Base-by-base conservation (phyloP, 768 basidiomycete genomes). In the Auricularia sp. region DNA sequence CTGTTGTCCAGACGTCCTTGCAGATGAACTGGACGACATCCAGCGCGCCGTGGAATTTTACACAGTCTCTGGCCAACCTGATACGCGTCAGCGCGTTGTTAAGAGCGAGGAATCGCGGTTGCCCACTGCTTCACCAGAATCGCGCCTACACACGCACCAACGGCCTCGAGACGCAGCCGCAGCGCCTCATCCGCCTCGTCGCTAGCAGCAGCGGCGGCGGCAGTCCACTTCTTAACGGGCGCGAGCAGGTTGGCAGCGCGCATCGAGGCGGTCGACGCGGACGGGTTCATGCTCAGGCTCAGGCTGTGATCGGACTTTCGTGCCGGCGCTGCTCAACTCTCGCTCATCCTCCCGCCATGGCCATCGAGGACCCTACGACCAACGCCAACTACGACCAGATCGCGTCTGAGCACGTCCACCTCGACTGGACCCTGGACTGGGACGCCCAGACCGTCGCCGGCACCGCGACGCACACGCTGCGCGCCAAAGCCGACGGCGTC, bases 1-100 rank as follows among this genome's bases (percentile, higher is more conserved):
- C 89, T 24, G 88, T 85, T 0, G 85, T 79, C 92, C 94, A 98
- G 21, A 98, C 77, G 64, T 98, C 94, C 72, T 98, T 98, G 78
- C 94, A 98, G 65, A 98, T 82, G 71, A 97, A 97, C 74, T 98
- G 96, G 77, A 97, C 87, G 10, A 84, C 87, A 67, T 98, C 95
- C 7, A 98, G 80, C 0, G 92, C 89, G 72, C 95, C 90, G 0
- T 84, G 75, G 65, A 96, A 91, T 63, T 90, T 80, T 37, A 84
- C 78, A 69, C 87, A 80, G 67, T 92, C 87, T 42, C 88, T 82
- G 72, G 88, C 89, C 65, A 96, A 73, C 67, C 94, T 96, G 70
- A 11, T 33, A 6, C 11, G 11, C 21, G 14, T 14, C 21, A n/a
- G 56, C 21, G 56, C 14, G 4, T 33, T 2, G 29, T 29, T 14